Base-by-base conservation (phyloP, 306 rosid genomes). In the Rubus parviflorus region DNA sequence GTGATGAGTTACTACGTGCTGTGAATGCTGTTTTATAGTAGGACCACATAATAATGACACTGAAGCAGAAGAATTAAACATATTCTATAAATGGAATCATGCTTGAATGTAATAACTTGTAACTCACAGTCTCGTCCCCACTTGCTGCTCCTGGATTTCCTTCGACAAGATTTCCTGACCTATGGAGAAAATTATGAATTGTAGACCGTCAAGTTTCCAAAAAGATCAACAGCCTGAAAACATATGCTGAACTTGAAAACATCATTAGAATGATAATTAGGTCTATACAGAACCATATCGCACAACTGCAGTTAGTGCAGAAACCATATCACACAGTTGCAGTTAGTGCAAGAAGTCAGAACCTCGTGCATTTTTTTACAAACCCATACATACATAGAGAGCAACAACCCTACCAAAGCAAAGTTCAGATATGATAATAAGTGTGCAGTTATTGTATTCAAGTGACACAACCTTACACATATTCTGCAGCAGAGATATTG, bases 61-160 rank as follows among this genome's bases (percentile, higher is more conserved):
- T 66, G 45, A 66, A 23, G 76, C 23, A 52, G 73, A 48, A 75
- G 51, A 68, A 63, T 40, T 16, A 13, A 47, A 53, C 13, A 22
- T 38, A 30, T 75, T 70, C 38, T 68, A 40, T 42, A 40, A 54
- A 42, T 52, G 68, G 70, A 79, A 82, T 58, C 79, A 81, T 43
- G 70, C 23, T 9, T 60, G 74, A 66, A 22, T 63, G 53, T 72
- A 84, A 72, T 58, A 64, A 45, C 7, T 53, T 66, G 17, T 71
- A 86, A 69, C 89, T 90, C 79, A 95, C 99, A 79, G 99, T 87
- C 78, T 79, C 99, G 86, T 95, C 99, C 20, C 99, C 99, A 86
- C 97, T 92, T 53, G 87, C 82, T 72, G 89, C 88, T 79, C 96
- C 97, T 79, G 96, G 89, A 80, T 89, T 75, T 85, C 99, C 99